A percentile compares a stretch with the other conserved stretches of the same genome.
Evolutionary conservation across 2,329 filamentous ascomycete genomes (phyloP).

Genomic region (Magnaporthiopsis rhizophila): DNA sequence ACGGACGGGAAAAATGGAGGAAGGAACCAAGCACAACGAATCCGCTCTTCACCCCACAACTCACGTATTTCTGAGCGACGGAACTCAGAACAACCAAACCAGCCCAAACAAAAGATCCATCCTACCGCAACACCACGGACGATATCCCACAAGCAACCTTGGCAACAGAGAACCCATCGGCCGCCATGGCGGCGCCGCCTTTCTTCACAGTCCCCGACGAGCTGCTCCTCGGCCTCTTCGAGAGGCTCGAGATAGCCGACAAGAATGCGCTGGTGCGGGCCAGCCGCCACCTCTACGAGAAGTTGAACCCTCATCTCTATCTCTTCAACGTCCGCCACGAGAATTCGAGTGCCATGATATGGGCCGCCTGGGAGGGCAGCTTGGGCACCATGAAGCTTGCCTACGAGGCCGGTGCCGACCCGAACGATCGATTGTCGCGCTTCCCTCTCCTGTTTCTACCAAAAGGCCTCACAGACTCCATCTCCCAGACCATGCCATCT

Average conservation of each 20-base stretch:
- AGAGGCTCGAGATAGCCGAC: not conserved
- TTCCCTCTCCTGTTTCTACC: not conserved
- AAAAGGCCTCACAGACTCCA: not conserved
- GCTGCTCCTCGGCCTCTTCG: slow-evolving; percentile 3
- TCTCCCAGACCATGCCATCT: too few species aligned
- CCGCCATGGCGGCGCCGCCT: not conserved
- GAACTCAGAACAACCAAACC: not conserved
- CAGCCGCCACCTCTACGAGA: not conserved
- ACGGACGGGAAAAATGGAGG: too few species aligned
- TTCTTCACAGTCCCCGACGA: not conserved
- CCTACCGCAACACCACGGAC: too few species aligned
- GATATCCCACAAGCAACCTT: not conserved
- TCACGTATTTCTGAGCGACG: too few species aligned
- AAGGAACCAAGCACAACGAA: too few species aligned
- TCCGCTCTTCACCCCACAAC: too few species aligned
- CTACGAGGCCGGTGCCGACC: slow-evolving; percentile 2
- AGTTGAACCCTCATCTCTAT: not conserved
- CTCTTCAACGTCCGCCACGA: slow-evolving; percentile 1
- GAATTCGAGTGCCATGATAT: slow-evolving; percentile 2
- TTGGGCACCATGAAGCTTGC: not conserved
- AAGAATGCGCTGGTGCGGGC: slow-evolving; percentile 3
- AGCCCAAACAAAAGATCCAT: too few species aligned
- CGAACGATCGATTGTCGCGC: not conserved
- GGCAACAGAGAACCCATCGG: not conserved
- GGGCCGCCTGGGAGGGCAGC: not conserved